Base-by-base conservation (phyloP, 495 filamentous ascomycete genomes). In the Hamigera avellanea region DNA sequence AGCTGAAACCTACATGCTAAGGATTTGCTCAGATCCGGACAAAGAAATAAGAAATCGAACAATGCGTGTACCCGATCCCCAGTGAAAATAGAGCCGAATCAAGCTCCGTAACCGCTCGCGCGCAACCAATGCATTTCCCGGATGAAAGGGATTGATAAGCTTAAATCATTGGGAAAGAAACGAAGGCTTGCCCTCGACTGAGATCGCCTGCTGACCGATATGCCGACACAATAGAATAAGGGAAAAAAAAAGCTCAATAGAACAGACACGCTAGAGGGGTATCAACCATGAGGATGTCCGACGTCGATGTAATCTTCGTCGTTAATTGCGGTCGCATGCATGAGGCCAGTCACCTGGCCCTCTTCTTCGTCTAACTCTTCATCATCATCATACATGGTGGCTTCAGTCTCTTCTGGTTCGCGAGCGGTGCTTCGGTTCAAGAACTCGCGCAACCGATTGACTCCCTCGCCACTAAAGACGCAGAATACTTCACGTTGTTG, bases 401-500 rank as follows among this genome's bases (percentile, higher is more conserved):
- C 64, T 49, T 70, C 66, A 12, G 57, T 60, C 39, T 63, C 54
- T 35, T 66, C 61, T 14, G 42, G 55, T 15, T 38, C 43, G 23
- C 48, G 41, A 2, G 47, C 33, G 14, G 39, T 41, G 23, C 54
- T 52, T 37, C 48, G 53, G 36, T 93, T 95, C 21, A 98, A 67
- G 48, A 83, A 77, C 16, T 74, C 63, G 16, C 93, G 85, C 3
- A 99, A 73, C 32, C 70, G 68, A 21, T 65, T 66, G 18, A 99
- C 93, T 14, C 87, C 88, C 25, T 73, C 65, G 8, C 93, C 91
- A 13, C 86, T 94, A 58, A 96, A 99, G 28, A 99, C 93, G 54
- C 93, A 99, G 56, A 93, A 99, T 14, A 96, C 86, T 7, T 83
- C 78, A 37, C 91, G 78, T 53, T 99, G 91, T 49, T 95, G 86